phyloP scores from a whole-genome alignment of 2,329 filamentous ascomycete genomes.

The Colletotrichum navitas region DNA sequence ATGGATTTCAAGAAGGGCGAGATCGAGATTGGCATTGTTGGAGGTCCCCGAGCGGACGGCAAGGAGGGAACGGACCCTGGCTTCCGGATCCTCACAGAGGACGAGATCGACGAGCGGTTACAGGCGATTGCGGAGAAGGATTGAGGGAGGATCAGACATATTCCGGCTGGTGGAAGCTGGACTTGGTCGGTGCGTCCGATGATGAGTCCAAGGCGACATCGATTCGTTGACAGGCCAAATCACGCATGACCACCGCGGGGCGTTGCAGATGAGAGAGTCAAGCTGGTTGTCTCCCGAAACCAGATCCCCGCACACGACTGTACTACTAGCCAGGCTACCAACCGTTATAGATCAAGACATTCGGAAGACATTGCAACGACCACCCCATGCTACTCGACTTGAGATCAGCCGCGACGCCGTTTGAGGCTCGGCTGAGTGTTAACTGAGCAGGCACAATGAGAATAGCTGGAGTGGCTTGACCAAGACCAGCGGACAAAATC shows the following conservation, averaged over 20 bases:
- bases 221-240: conserved; percentile 28
- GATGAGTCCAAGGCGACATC: conserved; percentile 25
- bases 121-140: conserved; percentile 99
- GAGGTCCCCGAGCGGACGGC: conserved; percentile 85
- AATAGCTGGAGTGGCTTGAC: conserved; percentile 22
- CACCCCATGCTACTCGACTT: conserved; percentile 13
- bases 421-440: conserved; percentile 43
- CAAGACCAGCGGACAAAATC: conserved; percentile 24
- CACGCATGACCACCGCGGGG: conserved; percentile 28
- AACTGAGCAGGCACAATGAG: conserved; percentile 20
- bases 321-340: conserved; percentile 44
- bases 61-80: conserved; percentile 82
- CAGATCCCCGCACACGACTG: conserved; percentile 37
- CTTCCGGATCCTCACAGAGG: conserved; percentile 93
- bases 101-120: conserved; percentile 98
- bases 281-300: conserved; percentile 24
- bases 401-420: conserved; percentile 23
- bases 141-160: conserved; percentile 62
- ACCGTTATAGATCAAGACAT: conserved; percentile 47
- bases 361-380: conserved; percentile 37
- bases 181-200: conserved; percentile 27
- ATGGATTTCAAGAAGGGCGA: conserved; percentile 99
- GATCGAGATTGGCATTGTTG: conserved; percentile 97
- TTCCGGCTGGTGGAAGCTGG: conserved; percentile 33
- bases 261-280: conserved; percentile 31